phyloP scores from a whole-genome alignment of 805 yeast species.

The Metschnikowia santaceciliae region DNA sequence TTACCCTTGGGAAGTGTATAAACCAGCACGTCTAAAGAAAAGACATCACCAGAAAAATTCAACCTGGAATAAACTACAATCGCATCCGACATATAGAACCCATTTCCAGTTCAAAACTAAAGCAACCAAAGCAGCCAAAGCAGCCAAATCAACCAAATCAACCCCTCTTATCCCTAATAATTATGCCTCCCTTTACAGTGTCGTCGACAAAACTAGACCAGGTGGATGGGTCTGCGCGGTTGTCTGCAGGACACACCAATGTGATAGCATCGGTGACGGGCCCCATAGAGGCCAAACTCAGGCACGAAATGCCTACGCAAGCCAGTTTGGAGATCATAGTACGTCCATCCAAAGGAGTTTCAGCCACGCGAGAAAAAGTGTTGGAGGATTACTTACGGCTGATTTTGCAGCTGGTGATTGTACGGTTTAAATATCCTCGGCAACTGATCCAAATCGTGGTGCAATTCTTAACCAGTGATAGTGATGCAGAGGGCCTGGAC shows the following conservation, averaged over 20 bases:
- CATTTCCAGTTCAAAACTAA: no score
- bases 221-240: constrained; percentile 79
- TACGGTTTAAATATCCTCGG: constrained; percentile 69
- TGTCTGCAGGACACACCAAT: constrained; percentile 47
- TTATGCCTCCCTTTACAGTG: constrained; percentile 15
- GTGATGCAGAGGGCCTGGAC: constrained; percentile 12
- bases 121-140: not conserved
- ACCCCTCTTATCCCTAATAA: no score
- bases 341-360: constrained; percentile 72
- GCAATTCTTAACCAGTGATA: constrained; percentile 34
- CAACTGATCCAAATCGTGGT: constrained; percentile 49
- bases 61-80: no score
- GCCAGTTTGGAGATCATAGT: constrained; percentile 76
- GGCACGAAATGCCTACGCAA: constrained; percentile 79
- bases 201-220: constrained; percentile 38
- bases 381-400: constrained; percentile 68
- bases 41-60: no score
- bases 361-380: constrained; percentile 70
- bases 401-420: constrained; percentile 56
- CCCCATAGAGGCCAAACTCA: constrained; percentile 77
- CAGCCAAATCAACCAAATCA: no score
- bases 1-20: no score
- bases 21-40: no score
- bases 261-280: constrained; percentile 81
- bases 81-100: no score